Percentiles rank a stretch among this genome's conserved stretches.
phyloP scores from a whole-genome alignment of 1,139 yeast species.

The Saccharomyces hybrid region DNA sequence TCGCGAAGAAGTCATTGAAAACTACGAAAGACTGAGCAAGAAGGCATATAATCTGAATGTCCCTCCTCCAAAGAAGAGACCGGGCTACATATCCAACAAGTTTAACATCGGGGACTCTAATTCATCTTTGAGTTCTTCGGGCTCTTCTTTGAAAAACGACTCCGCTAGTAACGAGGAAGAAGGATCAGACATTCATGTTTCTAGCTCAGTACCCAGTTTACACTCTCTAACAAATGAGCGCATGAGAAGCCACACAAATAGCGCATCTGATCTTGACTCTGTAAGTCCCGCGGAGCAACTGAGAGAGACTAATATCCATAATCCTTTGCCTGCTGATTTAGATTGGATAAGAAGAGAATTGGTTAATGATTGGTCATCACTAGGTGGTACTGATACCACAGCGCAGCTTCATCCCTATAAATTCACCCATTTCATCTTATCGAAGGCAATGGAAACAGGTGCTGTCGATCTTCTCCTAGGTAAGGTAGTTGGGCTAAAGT shows the following conservation, averaged over 20 bases:
- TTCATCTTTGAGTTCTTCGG: constrained; percentile 9
- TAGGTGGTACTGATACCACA: constrained; percentile 84
- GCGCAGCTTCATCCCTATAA: constrained; percentile 97
- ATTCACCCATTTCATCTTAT: constrained; percentile 73
- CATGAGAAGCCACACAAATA: not conserved
- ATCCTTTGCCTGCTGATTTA: constrained; percentile 57
- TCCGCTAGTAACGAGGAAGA: constrained; percentile 1
- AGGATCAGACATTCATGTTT: not conserved
- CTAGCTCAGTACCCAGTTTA: not conserved
- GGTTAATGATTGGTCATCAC: constrained; percentile 65
- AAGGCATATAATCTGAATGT: constrained; percentile 8
- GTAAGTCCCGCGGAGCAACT: not conserved
- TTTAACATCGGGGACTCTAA: constrained; percentile 4
- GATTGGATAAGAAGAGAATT: constrained; percentile 72
- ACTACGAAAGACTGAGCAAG: constrained; percentile 1
- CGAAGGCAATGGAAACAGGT: constrained; percentile 76
- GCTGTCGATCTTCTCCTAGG: constrained; percentile 82
- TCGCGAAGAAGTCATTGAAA: constrained; percentile 6
- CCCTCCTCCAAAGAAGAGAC: constrained; percentile 12
- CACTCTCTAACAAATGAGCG: not conserved
- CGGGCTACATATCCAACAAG: constrained; percentile 4
- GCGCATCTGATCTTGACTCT: not conserved
- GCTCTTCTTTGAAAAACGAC: constrained; percentile 2
- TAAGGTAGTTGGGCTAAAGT: constrained; percentile 62
- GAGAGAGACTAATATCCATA: constrained; percentile 28